These are phyloP conservation scores for Monosporascus sp. DNA, from an alignment of 2,329 filamentous ascomycete species.

Conservation along the genomic window DNA sequence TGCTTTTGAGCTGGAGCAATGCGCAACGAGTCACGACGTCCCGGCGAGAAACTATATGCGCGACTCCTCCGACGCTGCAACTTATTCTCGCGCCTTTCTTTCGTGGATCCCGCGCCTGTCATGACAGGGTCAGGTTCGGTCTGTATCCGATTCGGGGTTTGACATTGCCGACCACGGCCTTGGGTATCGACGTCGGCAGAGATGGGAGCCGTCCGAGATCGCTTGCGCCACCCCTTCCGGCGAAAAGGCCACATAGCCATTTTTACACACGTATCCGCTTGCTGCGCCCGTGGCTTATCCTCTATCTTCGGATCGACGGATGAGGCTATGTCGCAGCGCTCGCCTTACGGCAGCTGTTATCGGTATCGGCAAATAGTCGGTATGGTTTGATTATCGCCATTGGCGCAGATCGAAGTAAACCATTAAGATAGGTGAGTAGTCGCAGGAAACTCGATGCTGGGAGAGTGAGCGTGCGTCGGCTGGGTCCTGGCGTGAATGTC, in stretches of 20 bases:
- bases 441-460: constrained; percentile 5
- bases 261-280: constrained; percentile 8
- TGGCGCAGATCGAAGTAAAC: constrained; percentile 20
- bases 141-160: constrained; percentile 16
- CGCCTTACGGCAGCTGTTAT: constrained; percentile 18
- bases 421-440: constrained; percentile 9
- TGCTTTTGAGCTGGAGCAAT: constrained; percentile 28
- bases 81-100: constrained; percentile 36
- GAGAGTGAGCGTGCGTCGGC: constrained; percentile 1
- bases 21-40: constrained; percentile 48
- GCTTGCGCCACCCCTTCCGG: constrained; percentile 63
- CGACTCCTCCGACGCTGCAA: constrained; percentile 42
- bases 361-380: constrained; percentile 18
- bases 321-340: constrained; percentile 14
- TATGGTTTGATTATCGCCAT: constrained; percentile 26
- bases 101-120: constrained; percentile 20
- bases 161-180: constrained; percentile 12
- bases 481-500: background rate
- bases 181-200: constrained; percentile 13
- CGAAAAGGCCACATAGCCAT: constrained; percentile 86
- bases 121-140: constrained; percentile 18
- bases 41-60: constrained; percentile 58
- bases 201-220: constrained; percentile 32
- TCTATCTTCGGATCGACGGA: constrained; percentile 3
- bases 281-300: constrained; percentile 2